Evolutionary conservation across 805 yeast species (phyloP), one percentile per base, ranked within the genome.

Genomic region (Osmozyma mogii): DNA sequence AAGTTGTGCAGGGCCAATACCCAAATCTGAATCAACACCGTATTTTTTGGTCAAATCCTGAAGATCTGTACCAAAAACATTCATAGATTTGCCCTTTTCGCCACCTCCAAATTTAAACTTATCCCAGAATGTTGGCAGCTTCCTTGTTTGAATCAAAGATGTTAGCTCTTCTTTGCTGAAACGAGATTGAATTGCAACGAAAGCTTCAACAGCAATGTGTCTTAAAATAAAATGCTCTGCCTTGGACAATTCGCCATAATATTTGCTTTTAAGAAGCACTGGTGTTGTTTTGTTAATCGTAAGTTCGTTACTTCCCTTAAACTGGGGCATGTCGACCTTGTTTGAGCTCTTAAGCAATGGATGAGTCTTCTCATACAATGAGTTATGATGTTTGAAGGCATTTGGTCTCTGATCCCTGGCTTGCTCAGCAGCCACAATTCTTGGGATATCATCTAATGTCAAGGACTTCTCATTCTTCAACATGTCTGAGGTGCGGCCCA

Each of bases 391-490:
- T 35, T 81, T 78, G 57, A 81, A 88, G 0, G 96, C 95, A 54
- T 87, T 87, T 2, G 96, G 96, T 34, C 95, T 70, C 47, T 83
- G 80, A 37, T 84, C 95, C 39, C 96, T 67, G 0, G 97, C 95
- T 54, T 89, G 96, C 46, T 92, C 96, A 7, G 95, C 89, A 2
- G 96, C 95, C 6, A 92, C 96, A 49, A 92, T 89, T 41, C 97
- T 70, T 6, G 97, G 95, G 44, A 92, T 92, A 55, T 92, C 99
- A 55, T 92, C 97, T 44, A 92, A 68, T 0, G 96, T 89, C 30
- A 92, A 69, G 0, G 89, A 79, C 43, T 82, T 84, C 43, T 89
- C 94, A 46, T 76, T 82, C 45, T 79, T 75, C 31, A 87, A 68
- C 28, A 84, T 64, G 41, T 74, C 79, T 2, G 85, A 70, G 0